phyloP scores from a whole-genome alignment of 2,329 filamentous ascomycete species.

The Pseudocercospora fuligena region DNA sequence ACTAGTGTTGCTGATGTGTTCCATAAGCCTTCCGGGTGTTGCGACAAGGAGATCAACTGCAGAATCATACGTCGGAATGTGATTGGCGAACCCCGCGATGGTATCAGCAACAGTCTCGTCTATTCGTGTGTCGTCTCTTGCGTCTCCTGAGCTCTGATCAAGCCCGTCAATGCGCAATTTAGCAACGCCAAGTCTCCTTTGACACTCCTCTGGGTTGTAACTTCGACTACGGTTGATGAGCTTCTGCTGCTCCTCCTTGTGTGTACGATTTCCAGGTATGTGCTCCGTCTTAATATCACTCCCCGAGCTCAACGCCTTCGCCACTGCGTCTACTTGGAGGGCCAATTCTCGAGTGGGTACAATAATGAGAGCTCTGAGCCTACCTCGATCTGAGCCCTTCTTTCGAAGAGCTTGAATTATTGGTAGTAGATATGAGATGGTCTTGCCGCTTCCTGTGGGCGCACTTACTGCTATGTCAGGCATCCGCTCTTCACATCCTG shows the following conservation, averaged over 20 bases:
- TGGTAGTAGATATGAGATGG: slow-evolving; percentile 85
- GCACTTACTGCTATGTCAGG: slow-evolving; percentile 87
- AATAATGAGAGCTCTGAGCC: slow-evolving; percentile 78
- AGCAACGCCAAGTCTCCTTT: slow-evolving; percentile 40
- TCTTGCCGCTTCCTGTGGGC: slow-evolving; percentile 94
- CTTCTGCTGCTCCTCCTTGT: slow-evolving; percentile 67
- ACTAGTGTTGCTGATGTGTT: slow-evolving; percentile 82
- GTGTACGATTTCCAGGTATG: slow-evolving; percentile 78
- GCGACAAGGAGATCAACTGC: slow-evolving; percentile 88
- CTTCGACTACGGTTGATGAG: slow-evolving; percentile 62
- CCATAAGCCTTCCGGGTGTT: slow-evolving; percentile 88
- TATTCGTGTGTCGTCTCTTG: slow-evolving; percentile 38
- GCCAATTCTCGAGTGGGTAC: slow-evolving; percentile 79
- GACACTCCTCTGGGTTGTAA: slow-evolving; percentile 69
- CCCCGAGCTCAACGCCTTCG: slow-evolving; percentile 74
- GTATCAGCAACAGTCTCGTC: slow-evolving; percentile 26
- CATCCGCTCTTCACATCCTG: slow-evolving; percentile 36
- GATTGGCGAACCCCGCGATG: slow-evolving; percentile 57
- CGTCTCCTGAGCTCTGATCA: slow-evolving; percentile 16
- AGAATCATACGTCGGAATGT: slow-evolving; percentile 69
- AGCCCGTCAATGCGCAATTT: slow-evolving; percentile 8
- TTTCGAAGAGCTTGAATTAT: slow-evolving; percentile 77
- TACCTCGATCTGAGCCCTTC: slow-evolving; percentile 61
- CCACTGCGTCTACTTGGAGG: slow-evolving; percentile 74
- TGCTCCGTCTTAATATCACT: slow-evolving; percentile 79